Base-by-base conservation (phyloP, 2,329 filamentous ascomycete genomes). In the Monilinia polystroma region DNA sequence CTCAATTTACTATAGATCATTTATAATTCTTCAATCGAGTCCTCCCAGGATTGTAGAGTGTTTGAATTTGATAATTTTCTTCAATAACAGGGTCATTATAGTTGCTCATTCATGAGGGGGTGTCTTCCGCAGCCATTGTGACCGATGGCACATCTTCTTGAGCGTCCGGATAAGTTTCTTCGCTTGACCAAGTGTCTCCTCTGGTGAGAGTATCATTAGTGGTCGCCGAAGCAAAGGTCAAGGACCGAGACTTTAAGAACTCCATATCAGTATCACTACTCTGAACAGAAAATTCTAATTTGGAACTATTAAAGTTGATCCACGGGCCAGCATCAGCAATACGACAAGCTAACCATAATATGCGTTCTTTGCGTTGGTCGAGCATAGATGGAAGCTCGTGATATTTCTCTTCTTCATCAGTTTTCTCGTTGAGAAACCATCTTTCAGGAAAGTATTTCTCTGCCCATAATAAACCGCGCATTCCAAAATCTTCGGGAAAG, bases 321-420 rank as follows among this genome's bases (percentile, higher is more conserved):
- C 64, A 66, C 20, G 63, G 38, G 14, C 63, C 56, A 26, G 67
- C 52, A 47, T 23, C 63, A n/a, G 67, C 68, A 58, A 72, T 63
- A 29, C 65, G 66, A 29, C 56, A 68, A 45, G 67, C 70, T 47
- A 72, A 52, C 67, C 72, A 74, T 7, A 73, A 67, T 32, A 74
- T 73, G 5, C 72, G 58, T 43, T 74, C 73, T 38, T 69, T 72
- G 20, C 73, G 65, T 60, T 73, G 68, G 8, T 66, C 69, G 26
- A 70, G 70, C 72, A 74, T 73, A 32, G 71, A 74, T 32, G 72
- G 64, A n/a, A 68, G 66, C 47, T 75, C 73, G 26, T 71, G 69
- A 60, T 73, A 72, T 49, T 75, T 72, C 16, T 74, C 72, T 55
- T 74, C 73, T 14, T 72, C 71, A 35, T 75, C 73, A 8, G 72